Evolutionary conservation across 2,329 filamentous ascomycete genomes (phyloP).

Genomic region (Pseudogymnoascus pannorum): DNA sequence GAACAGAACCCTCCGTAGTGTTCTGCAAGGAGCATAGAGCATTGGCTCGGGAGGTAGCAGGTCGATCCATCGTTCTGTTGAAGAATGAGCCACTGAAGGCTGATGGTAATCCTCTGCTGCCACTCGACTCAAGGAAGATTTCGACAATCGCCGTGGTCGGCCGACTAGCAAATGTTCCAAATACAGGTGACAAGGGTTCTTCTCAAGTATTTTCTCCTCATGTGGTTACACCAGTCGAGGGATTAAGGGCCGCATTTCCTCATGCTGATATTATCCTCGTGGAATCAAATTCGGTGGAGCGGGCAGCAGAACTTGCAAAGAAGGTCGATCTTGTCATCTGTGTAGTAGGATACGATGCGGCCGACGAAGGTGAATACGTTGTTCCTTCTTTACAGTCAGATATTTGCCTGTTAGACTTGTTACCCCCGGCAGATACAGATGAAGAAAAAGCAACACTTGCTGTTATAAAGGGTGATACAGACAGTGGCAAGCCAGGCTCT

Average conservation of each 20-base stretch:
- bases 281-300: slow-evolving; percentile 8
- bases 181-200: slow-evolving; percentile 14
- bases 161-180: slow-evolving; percentile 11
- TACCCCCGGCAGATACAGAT: slow-evolving; percentile 10
- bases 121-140: slow-evolving; percentile 3
- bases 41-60: slow-evolving; percentile 5
- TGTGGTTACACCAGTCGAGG: slow-evolving; percentile 12
- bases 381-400: slow-evolving; percentile 9
- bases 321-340: slow-evolving; percentile 11
- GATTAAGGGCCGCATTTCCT: slow-evolving; percentile 10
- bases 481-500: not conserved
- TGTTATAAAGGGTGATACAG: not conserved
- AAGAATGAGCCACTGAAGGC: slow-evolving; percentile 5
- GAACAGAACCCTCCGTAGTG: not conserved
- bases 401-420: slow-evolving; percentile 6
- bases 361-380: slow-evolving; percentile 14
- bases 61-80: slow-evolving; percentile 8
- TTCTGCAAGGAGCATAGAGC: slow-evolving; percentile 9
- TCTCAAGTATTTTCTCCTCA: slow-evolving; percentile 12
- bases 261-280: slow-evolving; percentile 8
- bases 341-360: slow-evolving; percentile 12
- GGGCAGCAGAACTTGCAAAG: slow-evolving; percentile 2
- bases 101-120: slow-evolving; percentile 9
- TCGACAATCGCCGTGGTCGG: slow-evolving; percentile 12
- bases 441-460: slow-evolving; percentile 7